Evolutionary conservation across 192 early-diverging fungal species (phyloP).

Genomic region (Coemansia sp.): DNA sequence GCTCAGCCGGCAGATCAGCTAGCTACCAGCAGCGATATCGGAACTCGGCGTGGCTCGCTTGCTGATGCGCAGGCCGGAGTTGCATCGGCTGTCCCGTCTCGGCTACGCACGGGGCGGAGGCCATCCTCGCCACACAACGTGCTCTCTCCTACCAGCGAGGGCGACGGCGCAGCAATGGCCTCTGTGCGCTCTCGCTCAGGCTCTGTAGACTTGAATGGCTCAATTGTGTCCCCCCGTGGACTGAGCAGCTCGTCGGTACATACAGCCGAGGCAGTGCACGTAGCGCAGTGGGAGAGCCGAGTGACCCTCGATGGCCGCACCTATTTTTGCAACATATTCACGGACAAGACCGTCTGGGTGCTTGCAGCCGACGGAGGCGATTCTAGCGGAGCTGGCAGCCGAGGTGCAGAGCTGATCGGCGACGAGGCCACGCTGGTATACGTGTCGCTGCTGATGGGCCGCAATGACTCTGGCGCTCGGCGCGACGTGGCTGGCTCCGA

Average conservation of each 20-base stretch:
- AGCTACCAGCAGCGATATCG: conserved; percentile 13
- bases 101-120: conserved; percentile 45
- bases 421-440: conserved; percentile 45
- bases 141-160: background rate
- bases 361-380: conserved; percentile 45
- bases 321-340: conserved; percentile 70
- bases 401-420: conserved; percentile 43
- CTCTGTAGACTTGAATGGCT: conserved; percentile 16
- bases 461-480: background rate
- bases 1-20: conserved; percentile 14
- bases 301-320: conserved; percentile 56
- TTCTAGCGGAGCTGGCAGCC: conserved; percentile 16
- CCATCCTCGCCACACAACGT: conserved; percentile 34
- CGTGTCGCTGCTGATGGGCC: conserved; percentile 37
- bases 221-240: conserved; percentile 17
- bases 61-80: conserved; percentile 54
- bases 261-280: conserved; percentile 15
- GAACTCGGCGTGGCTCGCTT: conserved; percentile 50
- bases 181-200: conserved; percentile 18
- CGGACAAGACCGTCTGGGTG: conserved; percentile 63
- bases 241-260: background rate
- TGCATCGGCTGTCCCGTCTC: conserved; percentile 57
- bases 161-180: conserved; percentile 4
- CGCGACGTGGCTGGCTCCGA: background rate
- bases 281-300: conserved; percentile 64